phyloP scores from a whole-genome alignment of 2,329 filamentous ascomycete genomes.

The Paecilomyces formosus region DNA sequence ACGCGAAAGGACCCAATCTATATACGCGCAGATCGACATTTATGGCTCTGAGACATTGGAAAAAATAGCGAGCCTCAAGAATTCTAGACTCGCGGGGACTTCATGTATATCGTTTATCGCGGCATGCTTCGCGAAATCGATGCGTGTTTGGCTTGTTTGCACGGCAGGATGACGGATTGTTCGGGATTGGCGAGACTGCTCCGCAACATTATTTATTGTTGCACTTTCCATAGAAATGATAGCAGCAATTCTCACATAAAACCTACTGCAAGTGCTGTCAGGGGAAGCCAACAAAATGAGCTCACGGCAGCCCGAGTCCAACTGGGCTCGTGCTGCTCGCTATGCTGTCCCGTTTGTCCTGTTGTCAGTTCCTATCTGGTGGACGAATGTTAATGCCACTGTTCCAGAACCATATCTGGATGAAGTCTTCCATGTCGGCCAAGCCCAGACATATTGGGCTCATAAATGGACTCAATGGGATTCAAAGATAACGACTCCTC shows the following conservation, averaged over 20 bases:
- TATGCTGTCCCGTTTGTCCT: constrained; percentile 29
- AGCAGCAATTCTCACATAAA: background rate
- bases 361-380: constrained; percentile 32
- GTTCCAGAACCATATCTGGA: constrained; percentile 54
- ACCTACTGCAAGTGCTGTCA: background rate
- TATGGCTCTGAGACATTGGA: background rate
- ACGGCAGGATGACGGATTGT: constrained; percentile 10
- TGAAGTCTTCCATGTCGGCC: constrained; percentile 63
- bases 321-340: constrained; percentile 26
- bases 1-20: background rate
- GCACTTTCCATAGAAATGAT: background rate
- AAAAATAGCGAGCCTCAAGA: background rate
- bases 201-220: constrained; percentile 2
- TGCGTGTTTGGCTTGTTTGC: constrained; percentile 28
- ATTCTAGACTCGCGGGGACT: background rate
- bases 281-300: constrained; percentile 19
- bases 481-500: constrained; percentile 93
- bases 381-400: constrained; percentile 36
- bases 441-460: constrained; percentile 79
- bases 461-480: constrained; percentile 76
- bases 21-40: background rate
- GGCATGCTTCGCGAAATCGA: constrained; percentile 6
- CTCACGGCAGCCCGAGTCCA: constrained; percentile 20
- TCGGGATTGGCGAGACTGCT: constrained; percentile 5
- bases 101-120: constrained; percentile 1